phyloP scores from a whole-genome alignment of 2,329 filamentous ascomycete species.

The Rugonectria rugulosa region DNA sequence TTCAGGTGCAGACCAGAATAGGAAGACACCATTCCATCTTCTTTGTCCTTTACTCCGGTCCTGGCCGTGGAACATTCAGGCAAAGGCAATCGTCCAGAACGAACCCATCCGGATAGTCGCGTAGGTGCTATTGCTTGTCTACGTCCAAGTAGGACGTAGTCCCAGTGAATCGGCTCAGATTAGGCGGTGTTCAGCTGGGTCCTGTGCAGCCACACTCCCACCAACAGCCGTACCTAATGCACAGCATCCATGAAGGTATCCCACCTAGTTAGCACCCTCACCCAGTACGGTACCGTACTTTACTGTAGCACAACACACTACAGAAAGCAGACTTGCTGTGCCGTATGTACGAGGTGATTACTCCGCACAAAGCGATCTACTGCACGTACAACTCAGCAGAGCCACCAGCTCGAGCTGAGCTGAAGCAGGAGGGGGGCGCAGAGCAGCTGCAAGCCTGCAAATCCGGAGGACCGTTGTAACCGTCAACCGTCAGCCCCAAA shows the following conservation, averaged over 20 bases:
- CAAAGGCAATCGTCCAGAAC: neutral
- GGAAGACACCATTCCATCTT: neutral
- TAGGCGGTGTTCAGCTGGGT: conserved; percentile 6
- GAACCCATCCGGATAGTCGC: neutral
- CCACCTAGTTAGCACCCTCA: too few species aligned
- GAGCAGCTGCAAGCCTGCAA: neutral
- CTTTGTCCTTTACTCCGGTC: neutral
- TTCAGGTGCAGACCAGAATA: neutral
- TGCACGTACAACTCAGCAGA: neutral
- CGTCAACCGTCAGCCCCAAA: conserved; percentile 20
- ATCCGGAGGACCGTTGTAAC: conserved; percentile 12
- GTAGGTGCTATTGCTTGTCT: neutral
- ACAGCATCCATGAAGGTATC: too few species aligned
- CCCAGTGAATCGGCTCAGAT: too few species aligned
- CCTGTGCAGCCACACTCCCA: too few species aligned
- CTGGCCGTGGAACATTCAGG: too few species aligned
- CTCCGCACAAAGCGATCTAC: neutral
- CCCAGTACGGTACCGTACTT: too few species aligned
- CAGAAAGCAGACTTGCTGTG: too few species aligned
- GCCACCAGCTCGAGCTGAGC: conserved; percentile 3
- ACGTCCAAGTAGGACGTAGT: too few species aligned
- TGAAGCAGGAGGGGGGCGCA: neutral
- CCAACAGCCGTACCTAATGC: too few species aligned
- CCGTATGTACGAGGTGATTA: too few species aligned
- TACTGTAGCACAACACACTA: too few species aligned